Base-by-base conservation (phyloP, 1,139 yeast species). In the Casaregolazyma lundiana region DNA sequence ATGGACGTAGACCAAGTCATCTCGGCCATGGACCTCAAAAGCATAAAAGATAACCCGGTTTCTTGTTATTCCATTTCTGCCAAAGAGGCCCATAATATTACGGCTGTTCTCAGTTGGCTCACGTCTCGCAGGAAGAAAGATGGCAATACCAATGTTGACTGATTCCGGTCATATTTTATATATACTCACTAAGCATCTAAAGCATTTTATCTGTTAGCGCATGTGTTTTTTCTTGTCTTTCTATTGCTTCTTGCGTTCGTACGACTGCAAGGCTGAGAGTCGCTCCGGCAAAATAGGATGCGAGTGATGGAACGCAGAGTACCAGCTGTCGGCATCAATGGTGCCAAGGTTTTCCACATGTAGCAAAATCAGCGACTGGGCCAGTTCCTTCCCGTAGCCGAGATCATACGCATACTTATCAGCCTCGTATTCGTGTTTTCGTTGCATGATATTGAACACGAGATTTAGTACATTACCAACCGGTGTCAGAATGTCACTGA, bases 281-380 rank as follows among this genome's bases (percentile, higher is more conserved):
- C 98, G 82, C 70, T 92, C 97, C 15, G 92, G 80, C 55, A 90
- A 71, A 48, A 88, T 83, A 43, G 98, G 98, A 61, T 92, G 98
- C 43, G 92, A 83, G 65, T 85, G 82, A 63, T 84, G 89, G 68
- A 87, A 92, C 38, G 95, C 83, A 24, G 96, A 84, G 67, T 81
- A 92, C 57, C 89, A 75, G 77, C 90, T 79, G 64, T 92, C 97
- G 34, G 94, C 95, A 61, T 84, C 88, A 72, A 88, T 76, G 26
- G 90, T 77, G 47, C 89, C 76, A 64, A 92, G 76, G 66, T 92
- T 90, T 63, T 87, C 86, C 55, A 80, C 79, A 59, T 84, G 85
- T 55, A 92, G 70, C 53, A 76, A 80, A 61, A 87, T 81, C 62
- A 92, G 76, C 1, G 96, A 82, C 50, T 73, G 72, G 45, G 85